Base-by-base conservation (phyloP, 345 rosid genomes). In the Punica granatum region DNA sequence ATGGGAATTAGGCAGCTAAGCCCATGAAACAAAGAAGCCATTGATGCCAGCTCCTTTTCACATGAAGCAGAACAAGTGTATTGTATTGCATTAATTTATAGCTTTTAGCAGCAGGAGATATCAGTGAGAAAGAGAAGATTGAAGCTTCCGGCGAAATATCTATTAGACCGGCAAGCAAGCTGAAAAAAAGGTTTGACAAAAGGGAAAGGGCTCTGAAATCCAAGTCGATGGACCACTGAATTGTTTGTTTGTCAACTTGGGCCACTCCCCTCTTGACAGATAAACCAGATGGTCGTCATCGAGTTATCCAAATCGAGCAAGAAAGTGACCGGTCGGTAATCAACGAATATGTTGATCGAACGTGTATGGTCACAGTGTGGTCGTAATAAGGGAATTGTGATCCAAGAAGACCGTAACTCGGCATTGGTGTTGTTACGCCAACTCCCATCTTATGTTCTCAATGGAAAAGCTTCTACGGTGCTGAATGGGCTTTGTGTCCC, bases 11-110 rank as follows among this genome's bases (percentile, higher is more conserved):
- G n/a, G n/a, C 12, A 15, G 62, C 7, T 41, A 60, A 30, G 33
- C 18, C 35, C 59, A 21, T 53, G 59, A 53, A 10, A 0, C 33
- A 42, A 44, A 28, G 49, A 58, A 58, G 70, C 62, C 70, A 68
- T 68, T 34, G 56, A 11, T 58, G 58, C 31, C 51, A 16, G 31
- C 30, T 30, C 16, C 7, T 44, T 65, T 32, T 15, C 23, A 3
- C 23, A 19, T 46, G 53, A 46, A 46, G 19, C 53, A 19, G 23
- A 46, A 46, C 7, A 23, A 46, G 18, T 3, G n/a, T 18, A n/a
- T n/a, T n/a, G n/a, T 46, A 19, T 18, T 46, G 8, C 16, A 43
- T 43, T 15, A 23, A 46, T 46, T 46, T 19, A 18, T 18, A 46
- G 53, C 53, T 53, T 23, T 12, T 0, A 6, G 59, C 5, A 53